Base-by-base conservation (phyloP, 371 early-diverging fungal species). In the Apophysomyces sp. region DNA sequence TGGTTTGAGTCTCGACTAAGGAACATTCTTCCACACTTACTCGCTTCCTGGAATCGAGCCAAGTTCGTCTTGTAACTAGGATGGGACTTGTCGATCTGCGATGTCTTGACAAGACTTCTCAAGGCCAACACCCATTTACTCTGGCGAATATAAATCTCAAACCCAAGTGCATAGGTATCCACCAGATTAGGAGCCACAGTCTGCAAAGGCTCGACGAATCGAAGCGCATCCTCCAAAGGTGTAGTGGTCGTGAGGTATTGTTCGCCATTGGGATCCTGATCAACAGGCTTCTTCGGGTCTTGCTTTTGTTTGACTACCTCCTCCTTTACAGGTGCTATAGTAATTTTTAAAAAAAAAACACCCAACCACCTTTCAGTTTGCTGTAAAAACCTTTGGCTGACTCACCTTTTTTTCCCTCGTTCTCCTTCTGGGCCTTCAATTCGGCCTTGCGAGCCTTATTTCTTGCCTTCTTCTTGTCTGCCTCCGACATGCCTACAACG, bases 101-200 rank as follows among this genome's bases (percentile, higher is more conserved):
- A 61, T 4, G 83, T 82, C 57, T 84, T 83, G 53, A 87, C 71
- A 66, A 95, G 74, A 18, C 86, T 70, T 71, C 82, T 87, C 60
- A 88, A 71, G 3, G 92, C 94, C 60, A 93, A 73, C 41, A 94
- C 70, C 67, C 85, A 85, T 72, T 91, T 92, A 62, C 85, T 81
- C 85, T 91, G 92, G 55, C 92, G 84, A 60, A 91, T 54, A 64
- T 93, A 93, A 13, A 94, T 86, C 58, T 89, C 90, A 64, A 87
- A 87, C 18, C 87, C 90, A 52, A 91, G 76, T 18, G 84, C 58
- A 54, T 93, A 90, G 7, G 88, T 86, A 60, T 89, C 86, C 15
- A 82, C 69, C 13, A 70, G 66, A n/a, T 82, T 61, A 15, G 85
- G 75, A 6, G 83, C 73, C 60, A 87, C 63, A 24, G 80, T 79